Evolutionary conservation across 2,329 filamentous ascomycete species (phyloP), one percentile per base, ranked within the genome.

Genomic region (Alternaria dauci): DNA sequence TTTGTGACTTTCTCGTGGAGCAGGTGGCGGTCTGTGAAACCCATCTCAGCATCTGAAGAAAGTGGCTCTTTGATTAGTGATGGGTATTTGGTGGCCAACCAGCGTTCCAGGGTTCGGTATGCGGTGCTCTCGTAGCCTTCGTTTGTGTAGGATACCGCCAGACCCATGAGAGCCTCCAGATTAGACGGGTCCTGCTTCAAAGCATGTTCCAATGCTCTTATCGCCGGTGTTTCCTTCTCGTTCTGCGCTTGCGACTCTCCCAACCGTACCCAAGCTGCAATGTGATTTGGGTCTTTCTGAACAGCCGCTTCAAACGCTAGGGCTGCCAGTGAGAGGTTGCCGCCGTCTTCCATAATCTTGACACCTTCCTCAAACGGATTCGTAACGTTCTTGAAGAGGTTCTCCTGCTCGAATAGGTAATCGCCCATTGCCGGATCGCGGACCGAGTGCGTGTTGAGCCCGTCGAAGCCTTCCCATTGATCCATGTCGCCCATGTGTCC

Each of bases 61-160:
- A 96, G 81, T 36, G 92, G 86, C 51, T 87, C 86, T 51, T 89
- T 89, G 51, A 91, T 88, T 65, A 99, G 88, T 36, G 88, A 84
- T 7, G 95, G 94, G 80, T 99, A 99, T 80, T 96, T 96, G 72
- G 92, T 88, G n/a, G 93, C 92, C 30, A 99, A 86, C 95, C 95
- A 99, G 67, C 94, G 91, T 81, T 99, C 95, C 14, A 99, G 86
- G 9, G 94, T 98, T 55, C 94, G 89, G 83, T 98, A 99, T 48
- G 95, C 94, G 20, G 94, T 96, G 75, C 91, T 94, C 80, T 99
- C 95, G 81, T 98, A 99, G 64, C 94, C 95, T 81, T 99, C 95
- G 81, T 99, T 99, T 48, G 95, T 99, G 80, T 99, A 99, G 5
- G 92, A 96, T 20, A 99, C 94, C 14, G 94, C 93, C 53, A 99